phyloP scores from a whole-genome alignment of 1,284 basidiomycete genomes.

The Boletus mariae region DNA sequence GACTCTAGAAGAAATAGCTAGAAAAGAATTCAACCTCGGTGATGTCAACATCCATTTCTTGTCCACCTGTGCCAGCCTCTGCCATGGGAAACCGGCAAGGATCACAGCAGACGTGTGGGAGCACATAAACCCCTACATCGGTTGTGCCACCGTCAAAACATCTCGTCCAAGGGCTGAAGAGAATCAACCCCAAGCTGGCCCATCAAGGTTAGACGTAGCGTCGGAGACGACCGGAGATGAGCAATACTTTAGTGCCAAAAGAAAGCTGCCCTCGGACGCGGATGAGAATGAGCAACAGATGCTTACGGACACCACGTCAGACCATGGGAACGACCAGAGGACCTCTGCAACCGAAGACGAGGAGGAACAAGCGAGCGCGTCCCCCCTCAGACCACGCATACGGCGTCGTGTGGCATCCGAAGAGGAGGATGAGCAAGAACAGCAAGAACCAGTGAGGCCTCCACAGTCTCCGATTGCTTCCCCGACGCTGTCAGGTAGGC shows the following conservation, averaged over 20 bases:
- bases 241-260: not conserved
- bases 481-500: slow-evolving; percentile 10
- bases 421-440: slow-evolving; percentile 5
- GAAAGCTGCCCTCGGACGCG: not conserved
- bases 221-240: not conserved
- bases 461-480: slow-evolving; percentile 1
- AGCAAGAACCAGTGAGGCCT: not conserved
- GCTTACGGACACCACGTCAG: not conserved
- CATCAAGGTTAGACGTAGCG: not conserved
- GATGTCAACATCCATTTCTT: slow-evolving; percentile 11
- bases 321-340: slow-evolving; percentile 1
- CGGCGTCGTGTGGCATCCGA: slow-evolving; percentile 14
- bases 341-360: not conserved
- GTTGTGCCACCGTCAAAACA: slow-evolving; percentile 20
- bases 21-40: slow-evolving; percentile 21
- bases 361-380: slow-evolving; percentile 5
- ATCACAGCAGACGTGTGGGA: slow-evolving; percentile 24
- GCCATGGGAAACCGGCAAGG: slow-evolving; percentile 16
- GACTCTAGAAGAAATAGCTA: slow-evolving; percentile 19
- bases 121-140: slow-evolving; percentile 19
- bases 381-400: slow-evolving; percentile 2
- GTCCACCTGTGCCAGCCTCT: slow-evolving; percentile 24
- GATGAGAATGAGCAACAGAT: not conserved
- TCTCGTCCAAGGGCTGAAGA: not conserved
- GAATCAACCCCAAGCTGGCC: not conserved